phyloP scores from a whole-genome alignment of 73 alveolate genomes.

The Tetrahymena elliotti region DNA sequence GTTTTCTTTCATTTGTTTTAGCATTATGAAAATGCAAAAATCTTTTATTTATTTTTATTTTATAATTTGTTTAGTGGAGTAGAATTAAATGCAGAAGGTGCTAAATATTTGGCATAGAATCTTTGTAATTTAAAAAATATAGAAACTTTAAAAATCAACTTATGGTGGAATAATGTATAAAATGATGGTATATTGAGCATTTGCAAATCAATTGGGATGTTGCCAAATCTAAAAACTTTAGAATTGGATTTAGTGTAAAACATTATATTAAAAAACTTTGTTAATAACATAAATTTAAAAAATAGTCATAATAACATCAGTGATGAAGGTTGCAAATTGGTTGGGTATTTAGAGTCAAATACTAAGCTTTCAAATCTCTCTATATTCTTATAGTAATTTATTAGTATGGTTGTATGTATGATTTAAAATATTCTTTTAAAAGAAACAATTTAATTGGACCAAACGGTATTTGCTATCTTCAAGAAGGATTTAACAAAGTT shows the following conservation, averaged over 20 bases:
- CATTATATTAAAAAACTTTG: not conserved
- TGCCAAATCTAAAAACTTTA: not conserved
- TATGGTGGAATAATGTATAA: not conserved
- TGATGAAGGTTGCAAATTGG: not conserved
- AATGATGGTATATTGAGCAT: not conserved
- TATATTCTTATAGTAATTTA: not conserved
- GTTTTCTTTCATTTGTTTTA: not conserved
- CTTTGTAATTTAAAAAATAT: not conserved
- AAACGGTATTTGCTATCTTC: not conserved
- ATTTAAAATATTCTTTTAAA: not conserved
- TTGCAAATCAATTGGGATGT: not conserved
- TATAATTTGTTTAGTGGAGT: not conserved
- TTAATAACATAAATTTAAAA: not conserved
- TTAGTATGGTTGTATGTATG: not conserved
- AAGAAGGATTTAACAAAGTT: not conserved
- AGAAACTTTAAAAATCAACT: not conserved
- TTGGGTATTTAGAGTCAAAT: not conserved
- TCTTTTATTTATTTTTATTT: not conserved
- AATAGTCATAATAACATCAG: not conserved
- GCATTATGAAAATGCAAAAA: not conserved
- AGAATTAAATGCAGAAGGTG: not conserved
- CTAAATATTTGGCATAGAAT: not conserved
- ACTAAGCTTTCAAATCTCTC: not conserved
- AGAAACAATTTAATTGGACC: not conserved
- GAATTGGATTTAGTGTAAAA: not conserved